These are phyloP conservation scores for Xylaria sp. DNA, from an alignment of 2,329 filamentous ascomycete genomes.

Conservation along the genomic window DNA sequence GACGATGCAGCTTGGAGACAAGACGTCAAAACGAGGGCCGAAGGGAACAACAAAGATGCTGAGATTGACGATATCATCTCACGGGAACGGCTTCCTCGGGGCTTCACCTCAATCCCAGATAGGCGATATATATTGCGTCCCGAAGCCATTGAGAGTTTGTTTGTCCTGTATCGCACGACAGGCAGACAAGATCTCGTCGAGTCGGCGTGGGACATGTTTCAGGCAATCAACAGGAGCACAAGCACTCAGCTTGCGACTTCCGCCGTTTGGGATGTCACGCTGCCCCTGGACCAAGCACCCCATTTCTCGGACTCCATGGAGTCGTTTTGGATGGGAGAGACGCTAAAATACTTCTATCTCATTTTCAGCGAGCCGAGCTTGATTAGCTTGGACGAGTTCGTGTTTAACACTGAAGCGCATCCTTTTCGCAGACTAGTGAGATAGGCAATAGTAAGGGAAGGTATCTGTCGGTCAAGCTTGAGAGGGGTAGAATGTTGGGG, in stretches of 20 bases:
- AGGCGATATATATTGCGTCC: conserved; percentile 1
- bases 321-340: conserved; percentile 9
- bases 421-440: background rate
- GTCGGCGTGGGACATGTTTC: conserved; percentile 3
- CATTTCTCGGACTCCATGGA: background rate
- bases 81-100: background rate
- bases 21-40: background rate
- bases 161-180: conserved; percentile 3
- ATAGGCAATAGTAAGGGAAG: background rate
- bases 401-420: conserved; percentile 11
- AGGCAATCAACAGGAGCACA: background rate
- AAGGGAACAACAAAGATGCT: background rate
- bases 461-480: background rate
- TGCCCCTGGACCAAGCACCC: background rate
- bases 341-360: conserved; percentile 2
- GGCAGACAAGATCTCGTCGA: background rate
- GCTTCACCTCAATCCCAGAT: background rate
- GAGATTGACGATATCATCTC: background rate
- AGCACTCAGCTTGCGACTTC: background rate
- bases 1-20: background rate
- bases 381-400: conserved; percentile 4
- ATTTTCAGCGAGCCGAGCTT: background rate
- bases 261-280: background rate
- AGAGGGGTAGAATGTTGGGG: background rate
- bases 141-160: conserved; percentile 4